Percentiles rank a stretch among this genome's conserved stretches.
These are phyloP conservation scores for Mycocentrospora acerina DNA, from an alignment of 2,329 filamentous ascomycete species.

Conservation along the genomic window DNA sequence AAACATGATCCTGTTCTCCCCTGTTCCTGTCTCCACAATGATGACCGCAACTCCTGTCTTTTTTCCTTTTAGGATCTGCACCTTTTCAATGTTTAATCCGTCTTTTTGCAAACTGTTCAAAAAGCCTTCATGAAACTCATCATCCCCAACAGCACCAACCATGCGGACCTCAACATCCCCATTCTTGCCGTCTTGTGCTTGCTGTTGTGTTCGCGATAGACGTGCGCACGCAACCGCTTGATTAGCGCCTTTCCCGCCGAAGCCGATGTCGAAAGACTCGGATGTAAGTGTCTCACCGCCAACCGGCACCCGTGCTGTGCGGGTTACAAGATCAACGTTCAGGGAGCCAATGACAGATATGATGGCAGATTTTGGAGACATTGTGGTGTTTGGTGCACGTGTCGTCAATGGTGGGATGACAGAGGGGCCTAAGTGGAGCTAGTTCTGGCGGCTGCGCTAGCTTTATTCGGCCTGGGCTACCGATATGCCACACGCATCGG, in stretches of 20 bases:
- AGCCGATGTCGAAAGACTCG: slow-evolving; percentile 73
- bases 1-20: slow-evolving; percentile 54
- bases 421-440: too few relatives aligned
- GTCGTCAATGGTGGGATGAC: slow-evolving; percentile 5
- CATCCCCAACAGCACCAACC: slow-evolving; percentile 53
- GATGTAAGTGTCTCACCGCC: slow-evolving; percentile 87
- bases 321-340: slow-evolving; percentile 90
- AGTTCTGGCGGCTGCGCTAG: too few relatives aligned
- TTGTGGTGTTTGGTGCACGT: slow-evolving; percentile 8
- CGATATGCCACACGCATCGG: too few relatives aligned
- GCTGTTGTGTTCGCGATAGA: slow-evolving; percentile 61
- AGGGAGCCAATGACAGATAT: slow-evolving; percentile 91
- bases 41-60: slow-evolving; percentile 54
- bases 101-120: slow-evolving; percentile 46
- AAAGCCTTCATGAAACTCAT: slow-evolving; percentile 46
- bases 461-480: too few relatives aligned
- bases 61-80: slow-evolving; percentile 45
- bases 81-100: slow-evolving; percentile 45
- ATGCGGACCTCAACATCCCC: slow-evolving; percentile 49
- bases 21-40: slow-evolving; percentile 50
- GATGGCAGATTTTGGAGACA: slow-evolving; percentile 39
- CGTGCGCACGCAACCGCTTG: slow-evolving; percentile 89
- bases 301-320: slow-evolving; percentile 78
- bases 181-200: slow-evolving; percentile 20
- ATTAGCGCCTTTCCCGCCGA: slow-evolving; percentile 94